Evolutionary conservation across 164 flowering plant species (phyloP).

Genomic region (Vitis cinerea): DNA sequence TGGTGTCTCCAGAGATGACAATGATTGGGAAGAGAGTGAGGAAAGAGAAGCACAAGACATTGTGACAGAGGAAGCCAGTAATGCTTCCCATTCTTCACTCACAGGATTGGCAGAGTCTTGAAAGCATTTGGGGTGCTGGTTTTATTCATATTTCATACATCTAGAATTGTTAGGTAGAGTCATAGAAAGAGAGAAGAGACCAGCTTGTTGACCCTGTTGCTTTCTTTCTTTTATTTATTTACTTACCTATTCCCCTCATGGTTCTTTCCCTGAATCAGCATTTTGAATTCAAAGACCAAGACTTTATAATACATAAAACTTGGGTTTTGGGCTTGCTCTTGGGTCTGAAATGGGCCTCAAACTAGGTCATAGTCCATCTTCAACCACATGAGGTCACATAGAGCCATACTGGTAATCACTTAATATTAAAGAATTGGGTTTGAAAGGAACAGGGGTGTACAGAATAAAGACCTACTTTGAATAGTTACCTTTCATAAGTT

Average conservation of each 20-base stretch:
- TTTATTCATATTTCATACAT: constrained; percentile 1
- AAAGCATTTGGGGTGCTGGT: not conserved
- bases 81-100: constrained; percentile 8
- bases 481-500: no score
- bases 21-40: constrained; percentile 10
- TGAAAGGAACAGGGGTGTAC: no score
- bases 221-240: not conserved
- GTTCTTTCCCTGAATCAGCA: not conserved
- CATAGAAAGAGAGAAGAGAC: constrained; percentile 6
- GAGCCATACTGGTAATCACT: no score
- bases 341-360: not conserved
- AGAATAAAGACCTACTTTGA: no score
- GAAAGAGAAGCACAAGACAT: constrained; percentile 6
- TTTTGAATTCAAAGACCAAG: no score
- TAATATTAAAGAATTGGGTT: no score
- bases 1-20: constrained; percentile 18
- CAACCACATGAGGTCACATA: no score
- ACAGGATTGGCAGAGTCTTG: not conserved
- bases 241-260: not conserved
- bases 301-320: no score
- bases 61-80: constrained; percentile 8
- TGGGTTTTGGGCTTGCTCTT: not conserved
- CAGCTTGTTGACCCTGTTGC: not conserved
- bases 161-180: constrained; percentile 6
- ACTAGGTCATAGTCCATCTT: no score